Base-by-base conservation (phyloP, 345 rosid genomes). In the Pseudoturritis turrita region DNA sequence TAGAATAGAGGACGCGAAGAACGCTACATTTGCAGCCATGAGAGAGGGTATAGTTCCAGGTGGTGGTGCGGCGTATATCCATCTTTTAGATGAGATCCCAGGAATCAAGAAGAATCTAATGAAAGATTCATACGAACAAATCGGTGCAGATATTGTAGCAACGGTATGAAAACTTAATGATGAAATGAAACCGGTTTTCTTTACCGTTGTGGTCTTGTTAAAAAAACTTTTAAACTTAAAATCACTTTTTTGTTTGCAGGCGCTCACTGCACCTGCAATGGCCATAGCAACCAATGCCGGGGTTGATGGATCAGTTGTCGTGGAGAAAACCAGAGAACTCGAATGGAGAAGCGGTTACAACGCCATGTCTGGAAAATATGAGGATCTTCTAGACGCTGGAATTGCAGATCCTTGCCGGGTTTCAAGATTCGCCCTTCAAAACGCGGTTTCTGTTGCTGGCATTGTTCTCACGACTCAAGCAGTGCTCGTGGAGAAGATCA, bases 11-110 rank as follows among this genome's bases (percentile, higher is more conserved):
- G 96, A 93, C 77, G 92, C 97, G 4, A 93, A 93, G 79, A 85
- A 90, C 29, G 92, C 97, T 26, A 91, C 98, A 35, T 90, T 86
- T 80, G 96, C 98, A 68, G 98, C 98, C 52, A 83, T 93, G 85
- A 82, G 87, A 51, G 96, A 90, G 81, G 96, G 98, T 57, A 81
- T 90, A 68, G 91, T 89, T 35, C 97, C 98, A 36, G 98, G 98
- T 49, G 97, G 96, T 65, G 97, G 97, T 78, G 90, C 94, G 7
- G 62, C 88, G n/a, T 90, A 86, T 76, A 72, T 89, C 25, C 98
- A 93, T 83, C 92, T 93, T 21, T 81, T 81, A 33, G 83, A 85
- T 65, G 82, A 36, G 80, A 74, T 49, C 40, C 83, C 85, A 18
- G 18, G 36, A 21, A 87, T 90, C 67, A 86, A 79, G 81, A 70